Percentiles rank a stretch among this genome's conserved stretches.
phyloP scores from a whole-genome alignment of 306 rosid genomes.

The Lathyrus oleraceus region DNA sequence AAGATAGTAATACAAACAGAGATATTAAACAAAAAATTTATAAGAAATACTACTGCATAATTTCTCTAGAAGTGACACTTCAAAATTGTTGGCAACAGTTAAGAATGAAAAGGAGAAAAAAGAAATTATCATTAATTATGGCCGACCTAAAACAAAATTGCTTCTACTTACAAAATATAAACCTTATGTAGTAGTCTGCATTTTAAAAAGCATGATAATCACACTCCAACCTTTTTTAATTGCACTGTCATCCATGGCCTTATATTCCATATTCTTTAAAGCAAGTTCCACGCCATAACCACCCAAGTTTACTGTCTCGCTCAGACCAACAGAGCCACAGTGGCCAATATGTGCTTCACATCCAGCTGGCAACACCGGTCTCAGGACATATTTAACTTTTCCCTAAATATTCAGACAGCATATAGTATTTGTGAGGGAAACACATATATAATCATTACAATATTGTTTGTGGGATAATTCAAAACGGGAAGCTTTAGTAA shows the following conservation, averaged over 20 bases:
- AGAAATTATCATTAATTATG: slow-evolving; percentile 21
- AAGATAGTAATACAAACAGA: slow-evolving; percentile 22
- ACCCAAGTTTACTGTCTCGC: slow-evolving; percentile 80
- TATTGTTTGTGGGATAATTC: no score
- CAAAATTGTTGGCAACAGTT: not conserved
- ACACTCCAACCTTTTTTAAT: slow-evolving; percentile 76
- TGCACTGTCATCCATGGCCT: slow-evolving; percentile 89
- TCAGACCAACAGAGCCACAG: slow-evolving; percentile 87
- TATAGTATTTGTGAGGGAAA: no score
- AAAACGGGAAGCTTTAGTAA: no score
- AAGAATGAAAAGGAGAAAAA: not conserved
- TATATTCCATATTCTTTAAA: slow-evolving; percentile 96
- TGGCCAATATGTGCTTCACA: slow-evolving; percentile 64
- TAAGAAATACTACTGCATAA: slow-evolving; percentile 12
- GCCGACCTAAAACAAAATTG: slow-evolving; percentile 31
- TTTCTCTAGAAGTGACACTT: slow-evolving; percentile 12
- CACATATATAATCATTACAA: no score
- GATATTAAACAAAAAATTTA: not conserved
- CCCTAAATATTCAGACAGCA: slow-evolving; percentile 48
- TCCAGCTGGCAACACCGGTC: slow-evolving; percentile 82
- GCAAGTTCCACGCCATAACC: slow-evolving; percentile 98
- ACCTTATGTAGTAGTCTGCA: slow-evolving; percentile 9
- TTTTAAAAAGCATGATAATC: slow-evolving; percentile 22
- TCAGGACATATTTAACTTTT: slow-evolving; percentile 71
- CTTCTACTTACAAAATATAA: slow-evolving; percentile 31